A percentile compares a stretch with the other conserved stretches of the same genome.
Conservation (phyloP, 306 rosid species). For the Mucuna pruriens region DNA sequence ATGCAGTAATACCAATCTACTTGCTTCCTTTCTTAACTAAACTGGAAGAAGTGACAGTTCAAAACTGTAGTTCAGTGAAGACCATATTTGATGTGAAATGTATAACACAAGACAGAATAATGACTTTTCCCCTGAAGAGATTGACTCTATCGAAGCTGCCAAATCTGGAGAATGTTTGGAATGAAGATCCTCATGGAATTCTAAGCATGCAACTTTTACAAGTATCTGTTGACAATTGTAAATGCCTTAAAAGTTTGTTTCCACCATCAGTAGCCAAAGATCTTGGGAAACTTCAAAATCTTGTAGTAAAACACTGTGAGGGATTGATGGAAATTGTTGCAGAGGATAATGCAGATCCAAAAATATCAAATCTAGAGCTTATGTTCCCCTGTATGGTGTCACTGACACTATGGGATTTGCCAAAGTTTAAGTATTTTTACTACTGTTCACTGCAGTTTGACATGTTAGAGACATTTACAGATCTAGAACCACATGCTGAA, state of each 20-base stretch:
- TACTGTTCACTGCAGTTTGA: neutral
- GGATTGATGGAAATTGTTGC: neutral
- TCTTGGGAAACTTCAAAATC: conserved; percentile 25
- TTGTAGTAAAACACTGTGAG: neutral
- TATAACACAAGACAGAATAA: neutral
- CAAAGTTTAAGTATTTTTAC: neutral
- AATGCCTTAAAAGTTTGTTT: conserved; percentile 29
- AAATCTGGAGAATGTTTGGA: conserved; percentile 36
- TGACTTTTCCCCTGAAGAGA: neutral
- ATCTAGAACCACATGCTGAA: neutral
- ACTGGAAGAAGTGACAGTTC: neutral
- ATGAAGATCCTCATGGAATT: conserved; percentile 14
- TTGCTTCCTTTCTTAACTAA: conserved; percentile 8
- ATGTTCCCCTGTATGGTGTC: neutral
- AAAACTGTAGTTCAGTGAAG: neutral
- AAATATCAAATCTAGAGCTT: neutral
- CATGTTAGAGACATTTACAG: neutral
- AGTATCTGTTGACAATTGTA: conserved; percentile 7
- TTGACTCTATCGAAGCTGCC: conserved; percentile 1
- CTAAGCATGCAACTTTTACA: neutral
- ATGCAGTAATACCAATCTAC: neutral
- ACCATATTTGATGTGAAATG: conserved; percentile 22
- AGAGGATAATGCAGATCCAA: neutral
- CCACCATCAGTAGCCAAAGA: conserved; percentile 26
- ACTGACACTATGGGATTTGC: neutral